phyloP scores from a whole-genome alignment of 768 basidiomycete genomes.

The Candolleomyces efflorescens region DNA sequence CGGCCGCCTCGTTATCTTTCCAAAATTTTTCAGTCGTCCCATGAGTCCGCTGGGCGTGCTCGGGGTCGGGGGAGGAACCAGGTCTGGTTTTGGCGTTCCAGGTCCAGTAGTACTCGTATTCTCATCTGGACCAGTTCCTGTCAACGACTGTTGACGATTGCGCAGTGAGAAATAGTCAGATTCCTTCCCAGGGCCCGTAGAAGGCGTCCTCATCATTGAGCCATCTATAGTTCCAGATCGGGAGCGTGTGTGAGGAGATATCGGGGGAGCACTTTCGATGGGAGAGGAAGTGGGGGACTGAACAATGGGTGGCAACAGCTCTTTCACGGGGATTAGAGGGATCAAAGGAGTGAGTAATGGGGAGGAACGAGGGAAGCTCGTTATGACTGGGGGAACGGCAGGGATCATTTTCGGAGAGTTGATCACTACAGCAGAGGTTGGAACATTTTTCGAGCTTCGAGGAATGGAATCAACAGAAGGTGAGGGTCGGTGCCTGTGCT shows the following conservation, averaged over 20 bases:
- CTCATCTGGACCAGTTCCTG: constrained; percentile 27
- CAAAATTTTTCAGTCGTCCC: constrained; percentile 74
- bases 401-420: constrained; percentile 64
- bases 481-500: constrained; percentile 2
- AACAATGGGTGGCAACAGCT: constrained; percentile 1
- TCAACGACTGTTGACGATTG: constrained; percentile 42
- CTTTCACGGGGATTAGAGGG: constrained; percentile 28
- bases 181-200: constrained; percentile 19
- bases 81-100: not conserved
- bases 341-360: constrained; percentile 62
- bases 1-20: constrained; percentile 47
- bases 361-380: constrained; percentile 38
- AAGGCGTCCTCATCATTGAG: constrained; percentile 13
- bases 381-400: constrained; percentile 49
- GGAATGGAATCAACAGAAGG: constrained; percentile 4
- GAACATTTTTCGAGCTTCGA: constrained; percentile 11
- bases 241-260: constrained; percentile 22
- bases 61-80: constrained; percentile 4
- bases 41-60: constrained; percentile 62
- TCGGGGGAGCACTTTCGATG: constrained; percentile 24
- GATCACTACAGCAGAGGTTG: constrained; percentile 44
- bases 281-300: constrained; percentile 2
- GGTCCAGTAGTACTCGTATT: constrained; percentile 1
- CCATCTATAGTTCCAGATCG: constrained; percentile 45
- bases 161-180: constrained; percentile 52